A percentile compares a stretch with the other conserved stretches of the same genome.
Conservation (phyloP, 192 early-diverging fungal genomes). For the Backusella tarrabulga region DNA sequence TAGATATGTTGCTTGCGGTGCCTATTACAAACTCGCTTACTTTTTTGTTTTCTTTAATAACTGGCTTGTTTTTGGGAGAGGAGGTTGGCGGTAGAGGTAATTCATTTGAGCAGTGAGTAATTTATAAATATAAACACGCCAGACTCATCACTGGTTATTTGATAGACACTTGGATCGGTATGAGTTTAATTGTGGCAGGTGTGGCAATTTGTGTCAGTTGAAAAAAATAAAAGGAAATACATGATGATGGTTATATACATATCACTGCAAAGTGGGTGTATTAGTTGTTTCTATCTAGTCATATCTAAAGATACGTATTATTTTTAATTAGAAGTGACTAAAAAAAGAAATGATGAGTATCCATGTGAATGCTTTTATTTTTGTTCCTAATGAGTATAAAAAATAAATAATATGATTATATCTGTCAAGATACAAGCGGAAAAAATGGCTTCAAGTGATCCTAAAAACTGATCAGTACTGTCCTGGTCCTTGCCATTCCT, state of each 20-base stretch:
- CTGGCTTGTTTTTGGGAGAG: slow-evolving; percentile 81
- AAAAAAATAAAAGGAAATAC: slow-evolving; percentile 13
- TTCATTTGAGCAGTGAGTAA: background rate
- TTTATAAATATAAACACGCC: too few species aligned
- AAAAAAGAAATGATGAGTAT: background rate
- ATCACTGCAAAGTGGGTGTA: background rate
- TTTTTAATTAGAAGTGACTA: background rate
- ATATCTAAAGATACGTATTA: background rate
- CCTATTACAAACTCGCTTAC: slow-evolving; percentile 92
- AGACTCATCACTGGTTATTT: slow-evolving; percentile 6
- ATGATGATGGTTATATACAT: background rate
- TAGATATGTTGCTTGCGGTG: slow-evolving; percentile 87
- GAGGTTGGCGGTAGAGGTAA: slow-evolving; percentile 61
- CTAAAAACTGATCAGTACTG: background rate
- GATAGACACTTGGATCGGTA: slow-evolving; percentile 62
- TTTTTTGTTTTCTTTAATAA: slow-evolving; percentile 81
- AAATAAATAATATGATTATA: background rate
- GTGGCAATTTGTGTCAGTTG: slow-evolving; percentile 66
- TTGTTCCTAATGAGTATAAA: background rate
- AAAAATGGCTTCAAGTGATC: background rate
- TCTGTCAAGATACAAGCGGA: background rate
- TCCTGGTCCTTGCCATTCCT: background rate
- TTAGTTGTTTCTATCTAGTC: background rate
- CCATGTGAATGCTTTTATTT: background rate
- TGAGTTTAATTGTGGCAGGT: slow-evolving; percentile 66